Percentiles rank a stretch among this genome's conserved stretches.
phyloP scores from a whole-genome alignment of 1,284 basidiomycete genomes.

The Boletellus deceptivus region DNA sequence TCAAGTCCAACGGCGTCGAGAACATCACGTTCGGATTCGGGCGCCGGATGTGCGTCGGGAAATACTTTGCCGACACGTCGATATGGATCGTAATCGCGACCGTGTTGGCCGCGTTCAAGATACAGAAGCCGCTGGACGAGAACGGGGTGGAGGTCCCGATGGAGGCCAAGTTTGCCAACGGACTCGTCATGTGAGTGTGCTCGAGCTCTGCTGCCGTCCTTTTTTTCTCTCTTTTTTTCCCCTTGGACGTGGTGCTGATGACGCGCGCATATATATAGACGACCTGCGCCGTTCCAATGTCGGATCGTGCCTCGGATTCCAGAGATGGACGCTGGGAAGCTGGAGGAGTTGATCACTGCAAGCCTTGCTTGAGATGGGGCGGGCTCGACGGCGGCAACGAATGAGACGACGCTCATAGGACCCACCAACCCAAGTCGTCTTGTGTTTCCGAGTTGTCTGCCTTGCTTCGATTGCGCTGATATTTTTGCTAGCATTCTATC shows the following conservation, averaged over 20 bases:
- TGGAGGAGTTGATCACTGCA: constrained; percentile 5
- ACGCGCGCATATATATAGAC: neutral
- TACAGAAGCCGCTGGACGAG: constrained; percentile 6
- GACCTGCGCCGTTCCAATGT: constrained; percentile 6
- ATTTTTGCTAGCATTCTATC: too few relatives aligned
- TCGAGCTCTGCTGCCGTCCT: too few relatives aligned
- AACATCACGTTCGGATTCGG: neutral
- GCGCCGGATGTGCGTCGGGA: neutral
- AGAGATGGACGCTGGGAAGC: neutral
- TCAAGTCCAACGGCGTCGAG: neutral
- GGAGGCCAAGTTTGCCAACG: constrained; percentile 3
- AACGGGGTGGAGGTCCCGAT: constrained; percentile 13
- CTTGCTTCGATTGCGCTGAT: too few relatives aligned
- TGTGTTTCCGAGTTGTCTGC: too few relatives aligned
- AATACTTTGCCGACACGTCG: neutral
- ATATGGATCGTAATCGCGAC: constrained; percentile 9
- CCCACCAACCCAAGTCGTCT: too few relatives aligned
- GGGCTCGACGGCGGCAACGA: too few relatives aligned
- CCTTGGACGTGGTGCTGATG: neutral
- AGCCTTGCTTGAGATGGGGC: neutral
- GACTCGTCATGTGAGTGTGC: constrained; percentile 8
- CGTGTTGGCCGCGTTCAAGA: constrained; percentile 10
- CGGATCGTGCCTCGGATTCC: constrained; percentile 6
- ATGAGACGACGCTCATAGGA: too few relatives aligned
- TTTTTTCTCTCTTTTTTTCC: too few relatives aligned